phyloP scores from a whole-genome alignment of 2,329 filamentous ascomycete genomes.

The Aureobasidium sp. region DNA sequence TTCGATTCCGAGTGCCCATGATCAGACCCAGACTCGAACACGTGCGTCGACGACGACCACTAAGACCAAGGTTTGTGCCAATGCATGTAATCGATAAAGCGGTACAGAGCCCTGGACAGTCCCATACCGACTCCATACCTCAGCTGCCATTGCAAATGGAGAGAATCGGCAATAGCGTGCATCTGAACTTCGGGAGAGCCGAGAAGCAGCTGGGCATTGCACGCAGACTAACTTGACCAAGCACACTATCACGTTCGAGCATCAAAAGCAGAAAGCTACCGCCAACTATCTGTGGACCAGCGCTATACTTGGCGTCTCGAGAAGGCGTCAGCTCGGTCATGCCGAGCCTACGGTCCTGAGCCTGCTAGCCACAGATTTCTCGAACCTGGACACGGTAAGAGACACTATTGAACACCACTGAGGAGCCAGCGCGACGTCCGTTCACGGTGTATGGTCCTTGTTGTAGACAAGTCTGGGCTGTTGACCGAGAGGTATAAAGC shows the following conservation, averaged over 20 bases:
- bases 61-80: neutral
- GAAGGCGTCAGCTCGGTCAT: neutral
- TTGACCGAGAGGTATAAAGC: neutral
- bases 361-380: neutral
- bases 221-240: neutral
- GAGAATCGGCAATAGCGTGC: neutral
- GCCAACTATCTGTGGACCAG: neutral
- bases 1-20: too few species aligned
- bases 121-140: neutral
- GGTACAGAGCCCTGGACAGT: too few species aligned
- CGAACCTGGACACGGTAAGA: neutral
- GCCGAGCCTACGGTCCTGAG: neutral
- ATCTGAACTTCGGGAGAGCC: neutral
- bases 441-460: neutral
- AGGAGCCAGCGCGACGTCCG: neutral
- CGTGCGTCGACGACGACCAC: neutral
- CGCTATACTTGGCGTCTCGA: neutral
- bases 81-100: conserved; percentile 9
- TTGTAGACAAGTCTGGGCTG: neutral
- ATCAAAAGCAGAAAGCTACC: neutral
- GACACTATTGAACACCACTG: neutral
- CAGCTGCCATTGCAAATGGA: neutral
- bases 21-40: neutral
- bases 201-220: neutral
- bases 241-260: neutral